These are phyloP conservation scores for Exserohilum rostratum DNA, from an alignment of 2,329 filamentous ascomycete genomes.

Conservation along the genomic window DNA sequence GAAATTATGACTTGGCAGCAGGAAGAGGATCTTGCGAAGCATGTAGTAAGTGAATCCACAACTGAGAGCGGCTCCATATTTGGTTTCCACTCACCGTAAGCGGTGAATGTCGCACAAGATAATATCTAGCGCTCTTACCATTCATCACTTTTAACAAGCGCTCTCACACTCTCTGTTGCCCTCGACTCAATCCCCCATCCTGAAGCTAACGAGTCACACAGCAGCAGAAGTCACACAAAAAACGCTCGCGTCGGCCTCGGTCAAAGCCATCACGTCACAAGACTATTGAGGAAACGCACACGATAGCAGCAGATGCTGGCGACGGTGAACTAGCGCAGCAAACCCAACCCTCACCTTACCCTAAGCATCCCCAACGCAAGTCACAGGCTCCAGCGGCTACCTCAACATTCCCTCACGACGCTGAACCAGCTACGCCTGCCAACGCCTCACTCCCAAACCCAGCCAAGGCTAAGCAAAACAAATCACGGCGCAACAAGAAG, in stretches of 20 bases:
- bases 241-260: constrained; percentile 1
- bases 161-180: neutral
- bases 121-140: neutral
- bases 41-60: constrained; percentile 22
- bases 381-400: constrained; percentile 8
- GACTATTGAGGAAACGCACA: neutral
- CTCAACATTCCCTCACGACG: neutral
- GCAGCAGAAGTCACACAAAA: constrained; percentile 9
- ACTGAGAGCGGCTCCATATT: neutral
- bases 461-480: neutral
- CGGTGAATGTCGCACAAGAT: neutral
- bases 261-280: constrained; percentile 8
- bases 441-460: neutral
- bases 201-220: neutral
- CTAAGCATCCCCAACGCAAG: neutral
- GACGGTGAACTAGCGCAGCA: constrained; percentile 8
- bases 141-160: neutral
- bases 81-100: neutral
- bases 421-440: constrained; percentile 6
- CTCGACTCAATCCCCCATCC: neutral
- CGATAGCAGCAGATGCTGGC: neutral
- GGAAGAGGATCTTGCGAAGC: constrained; percentile 12
- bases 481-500: constrained; percentile 1
- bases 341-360: neutral
- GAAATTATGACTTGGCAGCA: constrained; percentile 31